These are phyloP conservation scores for Parachlorella kessleri DNA, from an alignment of 139 green algal genomes.

Conservation along the genomic window DNA sequence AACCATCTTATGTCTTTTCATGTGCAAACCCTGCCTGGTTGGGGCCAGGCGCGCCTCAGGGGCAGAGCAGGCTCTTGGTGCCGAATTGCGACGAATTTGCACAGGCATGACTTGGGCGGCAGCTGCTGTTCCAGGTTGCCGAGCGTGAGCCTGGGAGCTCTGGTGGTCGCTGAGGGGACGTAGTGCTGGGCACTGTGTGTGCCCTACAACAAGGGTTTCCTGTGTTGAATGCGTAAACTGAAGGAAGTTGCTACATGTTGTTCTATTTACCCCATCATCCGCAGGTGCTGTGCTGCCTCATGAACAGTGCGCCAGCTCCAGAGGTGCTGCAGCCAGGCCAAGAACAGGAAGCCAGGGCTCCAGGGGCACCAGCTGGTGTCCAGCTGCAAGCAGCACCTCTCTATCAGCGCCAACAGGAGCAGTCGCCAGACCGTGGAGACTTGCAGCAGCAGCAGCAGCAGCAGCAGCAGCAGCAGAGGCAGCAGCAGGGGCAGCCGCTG, in stretches of 20 bases:
- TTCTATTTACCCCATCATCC: not conserved
- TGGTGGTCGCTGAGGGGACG: too few relatives aligned
- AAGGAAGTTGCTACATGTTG: not conserved
- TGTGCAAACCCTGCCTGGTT: too few relatives aligned
- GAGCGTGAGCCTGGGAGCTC: not conserved
- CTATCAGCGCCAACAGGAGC: too few relatives aligned
- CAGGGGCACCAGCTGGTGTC: too few relatives aligned
- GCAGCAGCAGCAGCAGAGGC: not conserved
- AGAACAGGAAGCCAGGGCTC: not conserved
- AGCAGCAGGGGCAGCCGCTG: not conserved
- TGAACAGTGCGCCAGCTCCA: not conserved
- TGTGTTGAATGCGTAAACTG: too few relatives aligned
- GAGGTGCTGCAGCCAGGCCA: not conserved
- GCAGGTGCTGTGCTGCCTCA: not conserved
- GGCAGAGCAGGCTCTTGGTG: not conserved
- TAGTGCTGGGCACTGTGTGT: too few relatives aligned
- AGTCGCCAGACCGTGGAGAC: not conserved
- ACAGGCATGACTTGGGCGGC: not conserved
- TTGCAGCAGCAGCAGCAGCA: not conserved
- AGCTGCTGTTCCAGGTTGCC: not conserved
- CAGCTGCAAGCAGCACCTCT: not conserved
- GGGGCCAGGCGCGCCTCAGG: not conserved
- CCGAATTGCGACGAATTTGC: not conserved
- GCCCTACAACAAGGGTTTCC: too few relatives aligned
- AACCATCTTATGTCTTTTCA: too few relatives aligned